Conservation (phyloP, 2,329 filamentous ascomycete species). For the Neonectria faginata region DNA sequence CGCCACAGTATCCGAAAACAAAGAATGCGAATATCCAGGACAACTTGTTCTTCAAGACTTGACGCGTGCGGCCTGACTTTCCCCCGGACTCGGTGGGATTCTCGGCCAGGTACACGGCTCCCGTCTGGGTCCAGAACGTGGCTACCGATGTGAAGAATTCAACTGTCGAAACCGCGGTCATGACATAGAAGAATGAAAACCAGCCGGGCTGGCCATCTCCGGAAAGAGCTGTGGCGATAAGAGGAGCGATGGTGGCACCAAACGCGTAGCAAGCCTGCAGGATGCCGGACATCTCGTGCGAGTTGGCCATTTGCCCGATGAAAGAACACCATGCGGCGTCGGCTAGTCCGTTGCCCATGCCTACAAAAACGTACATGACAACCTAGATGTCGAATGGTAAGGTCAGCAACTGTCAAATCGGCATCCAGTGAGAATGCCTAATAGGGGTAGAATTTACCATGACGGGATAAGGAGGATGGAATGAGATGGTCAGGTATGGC, state of each 20-base stretch:
- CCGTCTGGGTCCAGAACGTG: conserved; percentile 13
- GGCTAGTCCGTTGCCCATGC: conserved; percentile 77
- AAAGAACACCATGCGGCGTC: conserved; percentile 67
- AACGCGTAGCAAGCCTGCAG: conserved; percentile 76
- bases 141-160: not conserved
- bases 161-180: conserved; percentile 69
- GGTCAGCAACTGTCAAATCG: not conserved
- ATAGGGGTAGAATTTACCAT: conserved; percentile 56
- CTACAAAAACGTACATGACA: conserved; percentile 65
- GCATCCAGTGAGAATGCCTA: not conserved
- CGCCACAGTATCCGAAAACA: conserved; percentile 15
- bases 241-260: conserved; percentile 75
- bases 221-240: conserved; percentile 76
- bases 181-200: conserved; percentile 81
- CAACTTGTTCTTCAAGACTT: conserved; percentile 8
- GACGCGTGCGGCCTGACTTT: conserved; percentile 8
- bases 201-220: conserved; percentile 67
- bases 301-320: conserved; percentile 74
- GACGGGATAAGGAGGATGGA: conserved; percentile 76
- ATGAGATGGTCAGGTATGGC: conserved; percentile 70
- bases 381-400: not conserved
- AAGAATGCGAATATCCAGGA: conserved; percentile 14
- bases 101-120: conserved; percentile 9
- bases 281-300: conserved; percentile 77
- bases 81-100: conserved; percentile 1